Base-by-base conservation (phyloP, 2,329 filamentous ascomycete species). In the Gaeumannomyces tritici region DNA sequence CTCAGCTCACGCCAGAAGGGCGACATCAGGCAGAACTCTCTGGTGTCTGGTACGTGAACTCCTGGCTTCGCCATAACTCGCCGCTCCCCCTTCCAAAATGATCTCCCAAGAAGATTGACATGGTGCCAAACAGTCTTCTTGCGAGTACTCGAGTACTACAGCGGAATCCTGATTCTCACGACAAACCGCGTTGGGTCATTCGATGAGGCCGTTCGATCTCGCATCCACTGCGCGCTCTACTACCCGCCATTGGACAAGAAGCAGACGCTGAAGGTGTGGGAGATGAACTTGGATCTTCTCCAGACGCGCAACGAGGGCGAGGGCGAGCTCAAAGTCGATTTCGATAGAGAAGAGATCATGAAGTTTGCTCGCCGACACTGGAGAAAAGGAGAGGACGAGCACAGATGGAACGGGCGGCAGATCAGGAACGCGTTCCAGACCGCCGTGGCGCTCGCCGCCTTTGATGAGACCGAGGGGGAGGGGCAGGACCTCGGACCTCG, bases 391-490 rank as follows among this genome's bases (percentile, higher is more conserved):
- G 31, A 56, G 64, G 42, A 47, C 29, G 56, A 62, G 0, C n/a
- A 63, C n/a, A 64, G 63, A 11, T 74, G 73, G 71, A 73, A 74
- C 62, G 71, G 71, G 9, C 67, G 71, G 13, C 72, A 73, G 67
- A 73, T 73, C 61, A 68, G 70, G 29, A 72, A 73, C 64, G 70
- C 69, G 2, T 73, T 70, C 62, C 70, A 72, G 55, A 70, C 69
- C 6, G 72, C 70, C 1, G 61, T 71, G 4, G 42, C 42, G 42
- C 42, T 51, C 18, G 42, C 42, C 42, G 18, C 42, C 18, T 51
- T 51, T 7, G 42, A 51, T 3, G 18, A 51, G 42, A 11, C 18
- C 3, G 69, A 71, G 6, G 63, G 69, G 11, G 58, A 66, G 2
- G 18, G n/a, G 42, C 11, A 51, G 42, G 31, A 33, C 31, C 31